Conservation (phyloP, 2,329 filamentous ascomycete species). For the Epichloe bromicola region DNA sequence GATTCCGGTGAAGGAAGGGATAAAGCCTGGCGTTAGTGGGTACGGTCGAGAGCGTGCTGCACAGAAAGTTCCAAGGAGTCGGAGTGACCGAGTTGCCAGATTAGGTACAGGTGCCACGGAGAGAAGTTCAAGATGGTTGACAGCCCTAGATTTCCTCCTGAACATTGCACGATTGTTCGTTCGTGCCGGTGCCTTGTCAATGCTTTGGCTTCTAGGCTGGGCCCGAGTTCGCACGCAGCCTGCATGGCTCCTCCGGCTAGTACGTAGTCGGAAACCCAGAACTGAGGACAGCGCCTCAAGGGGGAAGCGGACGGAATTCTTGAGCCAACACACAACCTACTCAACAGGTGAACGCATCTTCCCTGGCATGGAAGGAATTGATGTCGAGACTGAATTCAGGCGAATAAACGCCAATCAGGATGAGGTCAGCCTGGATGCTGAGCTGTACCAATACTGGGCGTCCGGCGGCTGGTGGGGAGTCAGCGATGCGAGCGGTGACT, state of each 20-base stretch:
- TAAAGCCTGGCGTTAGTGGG: constrained; percentile 35
- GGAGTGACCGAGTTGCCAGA: constrained; percentile 31
- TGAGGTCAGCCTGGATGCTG: constrained; percentile 57
- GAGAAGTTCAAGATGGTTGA: constrained; percentile 64
- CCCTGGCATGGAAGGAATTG: constrained; percentile 50
- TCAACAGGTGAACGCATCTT: constrained; percentile 37
- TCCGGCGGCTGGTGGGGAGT: constrained; percentile 75
- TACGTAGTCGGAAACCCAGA: constrained; percentile 12
- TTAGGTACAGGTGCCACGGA: constrained; percentile 70
- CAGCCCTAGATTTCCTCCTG: constrained; percentile 62
- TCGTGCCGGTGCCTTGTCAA: constrained; percentile 18
- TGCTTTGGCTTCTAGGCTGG: constrained; percentile 43
- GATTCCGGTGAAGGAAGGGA: constrained; percentile 38
- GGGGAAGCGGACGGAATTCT: neutral
- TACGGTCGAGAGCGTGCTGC: constrained; percentile 60
- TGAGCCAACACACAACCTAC: neutral
- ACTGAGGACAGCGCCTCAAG: neutral
- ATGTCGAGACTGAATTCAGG: constrained; percentile 71
- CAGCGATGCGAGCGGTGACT: constrained; percentile 69
- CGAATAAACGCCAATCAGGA: constrained; percentile 33
- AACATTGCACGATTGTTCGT: constrained; percentile 45
- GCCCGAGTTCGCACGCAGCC: constrained; percentile 26
- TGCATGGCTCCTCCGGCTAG: constrained; percentile 44
- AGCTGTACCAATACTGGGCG: constrained; percentile 76
- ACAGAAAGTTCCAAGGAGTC: constrained; percentile 38